Base-by-base conservation (phyloP, 1,284 basidiomycete genomes). In the Sphaerobolus stellatus region DNA sequence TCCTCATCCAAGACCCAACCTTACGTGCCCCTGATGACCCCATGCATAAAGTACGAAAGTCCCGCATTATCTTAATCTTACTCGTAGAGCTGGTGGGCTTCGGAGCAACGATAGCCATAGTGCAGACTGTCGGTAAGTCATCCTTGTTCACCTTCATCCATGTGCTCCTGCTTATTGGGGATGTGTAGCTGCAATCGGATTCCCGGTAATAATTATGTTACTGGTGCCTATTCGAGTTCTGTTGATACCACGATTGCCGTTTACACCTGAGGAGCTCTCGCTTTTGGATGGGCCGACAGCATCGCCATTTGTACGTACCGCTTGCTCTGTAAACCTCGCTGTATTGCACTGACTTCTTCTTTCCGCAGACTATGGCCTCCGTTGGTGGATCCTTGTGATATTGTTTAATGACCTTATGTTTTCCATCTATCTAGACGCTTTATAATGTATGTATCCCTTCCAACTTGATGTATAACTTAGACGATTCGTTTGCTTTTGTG, bases 221-320 rank as follows among this genome's bases (percentile, higher is more conserved):
- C 78, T 98, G 18, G 81, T 98, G n/a, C 95, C 95, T 0, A 62
- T 96, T 5, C 78, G 96, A 44, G 81, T 83, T 40, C 78, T 78
- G 56, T 59, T 93, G 14, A 78, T 98, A 3, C 94, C 95, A 1
- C 75, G 74, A 20, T 71, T 94, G 30, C 83, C 89, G 11, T 96
- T 98, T 69, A 88, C 88, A 0, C 66, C 73, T 1, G 86, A 89
- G 54, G 95, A 98, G 67, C 74, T 99, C 30, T 78, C 78, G 2
- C 84, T 95, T 22, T 77, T 98, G 20, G 96, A 98, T 68, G 89
- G 90, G 5, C 90, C 92, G 0, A 90, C 92, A 0, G 93, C 94
- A 3, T 90, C 88, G 20, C 80, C 84, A 25, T 90, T 88, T 59
- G 90, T 92, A 64, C 77, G 89, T 84, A 6, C 25, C 18, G 46